Conservation (phyloP, 1,284 basidiomycete species). For the Irpex sp. region DNA sequence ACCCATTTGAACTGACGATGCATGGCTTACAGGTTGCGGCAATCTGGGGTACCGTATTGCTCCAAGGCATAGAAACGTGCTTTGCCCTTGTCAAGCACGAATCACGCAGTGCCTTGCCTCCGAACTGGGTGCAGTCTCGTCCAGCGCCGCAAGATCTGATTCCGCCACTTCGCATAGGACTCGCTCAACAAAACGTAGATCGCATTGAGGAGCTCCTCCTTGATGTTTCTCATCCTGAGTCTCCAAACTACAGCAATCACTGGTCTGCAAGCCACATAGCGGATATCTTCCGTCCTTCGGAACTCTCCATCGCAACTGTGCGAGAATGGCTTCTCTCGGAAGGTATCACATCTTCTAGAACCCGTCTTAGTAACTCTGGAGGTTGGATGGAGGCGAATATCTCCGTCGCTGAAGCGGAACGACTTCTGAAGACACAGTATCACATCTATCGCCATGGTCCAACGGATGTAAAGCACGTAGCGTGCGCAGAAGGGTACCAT, state of each 20-base stretch:
- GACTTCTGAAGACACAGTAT: slow-evolving; percentile 42
- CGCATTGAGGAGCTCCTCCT: slow-evolving; percentile 37
- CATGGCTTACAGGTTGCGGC: too few relatives aligned
- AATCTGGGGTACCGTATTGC: too few relatives aligned
- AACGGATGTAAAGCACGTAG: slow-evolving; percentile 30
- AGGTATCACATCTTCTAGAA: slow-evolving; percentile 31
- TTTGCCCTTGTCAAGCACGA: neutral
- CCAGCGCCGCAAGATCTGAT: slow-evolving; percentile 25
- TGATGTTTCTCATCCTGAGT: slow-evolving; percentile 43
- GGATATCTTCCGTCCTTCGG: slow-evolving; percentile 38
- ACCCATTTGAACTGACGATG: too few relatives aligned
- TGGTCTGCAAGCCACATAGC: slow-evolving; percentile 37
- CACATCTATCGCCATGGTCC: slow-evolving; percentile 37
- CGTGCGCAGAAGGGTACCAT: slow-evolving; percentile 23
- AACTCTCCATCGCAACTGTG: slow-evolving; percentile 39
- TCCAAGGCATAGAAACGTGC: too few relatives aligned
- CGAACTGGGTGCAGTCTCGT: slow-evolving; percentile 7
- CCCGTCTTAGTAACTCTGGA: slow-evolving; percentile 31
- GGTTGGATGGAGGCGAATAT: slow-evolving; percentile 44
- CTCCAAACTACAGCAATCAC: slow-evolving; percentile 38
- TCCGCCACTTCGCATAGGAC: slow-evolving; percentile 41
- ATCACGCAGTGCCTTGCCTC: slow-evolving; percentile 1
- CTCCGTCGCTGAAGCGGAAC: slow-evolving; percentile 41
- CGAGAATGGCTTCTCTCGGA: slow-evolving; percentile 14
- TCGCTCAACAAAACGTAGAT: slow-evolving; percentile 41